A percentile compares a stretch with the other conserved stretches of the same genome.
These are phyloP conservation scores for Geotrichum siamense DNA, from an alignment of 1,139 yeast genomes.

Conservation along the genomic window DNA sequence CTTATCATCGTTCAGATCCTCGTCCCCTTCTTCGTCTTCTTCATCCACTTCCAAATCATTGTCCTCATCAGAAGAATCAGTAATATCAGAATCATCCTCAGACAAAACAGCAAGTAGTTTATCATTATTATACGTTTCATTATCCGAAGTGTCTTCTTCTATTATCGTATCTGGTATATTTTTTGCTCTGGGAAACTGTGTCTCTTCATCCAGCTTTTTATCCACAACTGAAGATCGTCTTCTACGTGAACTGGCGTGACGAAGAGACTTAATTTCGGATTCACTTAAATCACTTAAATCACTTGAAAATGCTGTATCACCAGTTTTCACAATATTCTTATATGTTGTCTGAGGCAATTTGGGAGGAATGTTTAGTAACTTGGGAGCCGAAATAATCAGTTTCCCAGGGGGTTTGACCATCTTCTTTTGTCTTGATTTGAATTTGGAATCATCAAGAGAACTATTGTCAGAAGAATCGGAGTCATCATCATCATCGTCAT, in stretches of 20 bases:
- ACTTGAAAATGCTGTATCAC: constrained; percentile 6
- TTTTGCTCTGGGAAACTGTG: constrained; percentile 20
- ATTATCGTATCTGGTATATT: constrained; percentile 8
- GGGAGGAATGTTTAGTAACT: constrained; percentile 24
- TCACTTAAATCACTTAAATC: constrained; percentile 18
- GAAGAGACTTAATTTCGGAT: constrained; percentile 10
- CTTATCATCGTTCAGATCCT: constrained; percentile 1
- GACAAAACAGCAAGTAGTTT: constrained; percentile 23
- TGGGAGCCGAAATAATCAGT: constrained; percentile 22
- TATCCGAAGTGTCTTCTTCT: constrained; percentile 20
- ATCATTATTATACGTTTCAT: constrained; percentile 27
- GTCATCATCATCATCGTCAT: constrained; percentile 15
- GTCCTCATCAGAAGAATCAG: constrained; percentile 19
- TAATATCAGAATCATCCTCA: constrained; percentile 22
- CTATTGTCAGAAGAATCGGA: constrained; percentile 16
- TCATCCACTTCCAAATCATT: constrained; percentile 27
- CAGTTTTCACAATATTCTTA: constrained; percentile 14
- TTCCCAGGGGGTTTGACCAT: constrained; percentile 20
- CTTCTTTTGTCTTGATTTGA: constrained; percentile 19
- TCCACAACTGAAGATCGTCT: constrained; percentile 24
- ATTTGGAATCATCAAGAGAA: constrained; percentile 5
- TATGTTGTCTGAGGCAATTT: constrained; percentile 17
- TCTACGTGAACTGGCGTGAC: constrained; percentile 10
- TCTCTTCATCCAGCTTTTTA: constrained; percentile 20
- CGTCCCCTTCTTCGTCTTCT: constrained; percentile 29